phyloP scores from a whole-genome alignment of 2,329 filamentous ascomycete genomes.

The Capronia americana region DNA sequence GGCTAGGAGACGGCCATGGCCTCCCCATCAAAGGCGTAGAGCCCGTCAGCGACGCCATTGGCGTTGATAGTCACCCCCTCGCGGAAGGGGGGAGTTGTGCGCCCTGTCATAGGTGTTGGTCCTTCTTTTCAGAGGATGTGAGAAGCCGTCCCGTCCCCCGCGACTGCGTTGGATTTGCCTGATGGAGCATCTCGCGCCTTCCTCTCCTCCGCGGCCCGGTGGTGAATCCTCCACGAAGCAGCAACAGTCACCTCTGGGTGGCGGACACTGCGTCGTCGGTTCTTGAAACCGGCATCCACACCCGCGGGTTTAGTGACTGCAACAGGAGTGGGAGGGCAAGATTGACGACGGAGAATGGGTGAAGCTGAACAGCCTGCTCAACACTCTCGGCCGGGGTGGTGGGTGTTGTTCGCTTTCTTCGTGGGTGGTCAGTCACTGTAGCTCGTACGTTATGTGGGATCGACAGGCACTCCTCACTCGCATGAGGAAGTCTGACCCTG shows the following conservation, averaged over 20 bases:
- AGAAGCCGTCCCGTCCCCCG: background rate
- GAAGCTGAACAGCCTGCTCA: background rate
- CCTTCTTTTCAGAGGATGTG: background rate
- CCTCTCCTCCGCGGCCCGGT: background rate
- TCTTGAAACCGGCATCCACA: constrained; percentile 16
- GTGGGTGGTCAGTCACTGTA: background rate
- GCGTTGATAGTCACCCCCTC: constrained; percentile 15
- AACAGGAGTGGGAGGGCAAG: constrained; percentile 3
- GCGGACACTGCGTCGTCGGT: constrained; percentile 1
- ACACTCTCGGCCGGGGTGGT: background rate
- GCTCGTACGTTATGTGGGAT: background rate
- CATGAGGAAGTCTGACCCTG: too few species aligned
- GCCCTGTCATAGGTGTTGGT: constrained; percentile 11
- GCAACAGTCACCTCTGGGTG: background rate
- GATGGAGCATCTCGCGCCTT: background rate
- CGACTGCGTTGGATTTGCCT: background rate
- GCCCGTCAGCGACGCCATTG: constrained; percentile 12
- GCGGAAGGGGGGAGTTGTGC: constrained; percentile 3
- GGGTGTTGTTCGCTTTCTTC: background rate
- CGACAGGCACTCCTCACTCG: constrained; percentile 4
- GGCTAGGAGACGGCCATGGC: background rate
- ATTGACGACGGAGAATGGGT: background rate
- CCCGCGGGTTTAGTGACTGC: constrained; percentile 9
- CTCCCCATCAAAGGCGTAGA: background rate
- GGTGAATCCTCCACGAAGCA: background rate